phyloP scores from a whole-genome alignment of 2,329 filamentous ascomycete genomes.

The Diplodia sapinea region DNA sequence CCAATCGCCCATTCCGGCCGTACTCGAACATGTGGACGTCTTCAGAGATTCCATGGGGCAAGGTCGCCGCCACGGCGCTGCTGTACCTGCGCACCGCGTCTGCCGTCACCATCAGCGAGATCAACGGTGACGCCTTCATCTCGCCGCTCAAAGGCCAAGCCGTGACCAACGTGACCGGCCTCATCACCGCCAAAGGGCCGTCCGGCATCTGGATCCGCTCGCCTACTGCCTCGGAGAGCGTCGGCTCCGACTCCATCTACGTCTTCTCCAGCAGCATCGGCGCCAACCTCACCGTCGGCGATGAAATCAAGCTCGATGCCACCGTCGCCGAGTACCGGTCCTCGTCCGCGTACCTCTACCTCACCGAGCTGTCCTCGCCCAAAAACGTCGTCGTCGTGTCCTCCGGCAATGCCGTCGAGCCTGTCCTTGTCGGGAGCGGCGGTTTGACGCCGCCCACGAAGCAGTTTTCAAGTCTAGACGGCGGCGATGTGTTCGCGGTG shows the following conservation, averaged over 20 bases:
- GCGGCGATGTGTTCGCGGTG: slow-evolving; percentile 68
- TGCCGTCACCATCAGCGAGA: slow-evolving; percentile 51
- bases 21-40: slow-evolving; percentile 10
- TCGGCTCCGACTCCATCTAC: slow-evolving; percentile 68
- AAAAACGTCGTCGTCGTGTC: slow-evolving; percentile 61
- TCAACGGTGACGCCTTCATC: slow-evolving; percentile 70
- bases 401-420: slow-evolving; percentile 59
- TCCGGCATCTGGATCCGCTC: slow-evolving; percentile 70
- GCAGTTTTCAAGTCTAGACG: slow-evolving; percentile 66
- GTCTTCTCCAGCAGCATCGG: slow-evolving; percentile 63
- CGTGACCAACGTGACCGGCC: slow-evolving; percentile 65
- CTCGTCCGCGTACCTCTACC: slow-evolving; percentile 62
- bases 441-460: slow-evolving; percentile 62
- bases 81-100: background rate
- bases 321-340: slow-evolving; percentile 66
- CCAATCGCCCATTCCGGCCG: background rate
- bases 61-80: background rate
- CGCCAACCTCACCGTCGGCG: slow-evolving; percentile 63
- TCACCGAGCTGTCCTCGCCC: slow-evolving; percentile 67
- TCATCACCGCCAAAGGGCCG: slow-evolving; percentile 68
- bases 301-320: slow-evolving; percentile 66
- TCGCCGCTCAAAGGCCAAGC: slow-evolving; percentile 64
- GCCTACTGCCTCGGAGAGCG: slow-evolving; percentile 60
- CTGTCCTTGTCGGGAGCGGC: slow-evolving; percentile 66
- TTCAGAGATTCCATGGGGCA: background rate